Percentiles rank a stretch among this genome's conserved stretches.
Conservation (phyloP, 805 yeast genomes). For the Zygosaccharomyces gambellarensis region DNA sequence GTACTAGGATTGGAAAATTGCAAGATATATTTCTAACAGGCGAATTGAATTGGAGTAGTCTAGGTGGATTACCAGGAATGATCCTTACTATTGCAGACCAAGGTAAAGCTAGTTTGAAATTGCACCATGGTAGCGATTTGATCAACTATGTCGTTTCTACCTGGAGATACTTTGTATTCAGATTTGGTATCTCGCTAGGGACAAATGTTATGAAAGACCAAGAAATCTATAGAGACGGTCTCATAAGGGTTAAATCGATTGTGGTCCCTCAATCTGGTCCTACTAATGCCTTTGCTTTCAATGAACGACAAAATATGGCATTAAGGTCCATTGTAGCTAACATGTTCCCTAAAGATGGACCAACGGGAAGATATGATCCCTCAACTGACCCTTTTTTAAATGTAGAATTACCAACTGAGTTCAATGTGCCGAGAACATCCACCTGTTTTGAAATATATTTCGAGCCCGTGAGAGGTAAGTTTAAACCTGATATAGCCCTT, state of each 20-base stretch:
- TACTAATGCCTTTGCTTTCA: slow-evolving; percentile 4
- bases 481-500: slow-evolving; percentile 59
- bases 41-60: slow-evolving; percentile 62
- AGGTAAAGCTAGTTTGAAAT: slow-evolving; percentile 52
- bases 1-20: slow-evolving; percentile 52
- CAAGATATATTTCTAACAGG: slow-evolving; percentile 76
- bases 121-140: slow-evolving; percentile 48
- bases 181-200: slow-evolving; percentile 59
- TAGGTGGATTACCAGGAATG: slow-evolving; percentile 91
- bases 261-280: slow-evolving; percentile 8
- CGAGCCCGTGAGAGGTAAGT: slow-evolving; percentile 69
- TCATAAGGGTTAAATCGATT: slow-evolving; percentile 39
- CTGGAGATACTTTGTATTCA: slow-evolving; percentile 83
- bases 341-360: slow-evolving; percentile 56
- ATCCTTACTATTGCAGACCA: slow-evolving; percentile 78
- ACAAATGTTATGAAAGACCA: slow-evolving; percentile 26
- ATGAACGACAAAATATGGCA: slow-evolving; percentile 11
- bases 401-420: slow-evolving; percentile 32
- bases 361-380: slow-evolving; percentile 35
- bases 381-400: slow-evolving; percentile 36
- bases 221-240: slow-evolving; percentile 32
- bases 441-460: slow-evolving; percentile 67
- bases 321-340: slow-evolving; percentile 37
- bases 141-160: slow-evolving; percentile 60
- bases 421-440: slow-evolving; percentile 32